A percentile compares a stretch with the other conserved stretches of the same genome.
Conservation (phyloP, 2,329 filamentous ascomycete genomes). For the Curvularia hawaiiensis region DNA sequence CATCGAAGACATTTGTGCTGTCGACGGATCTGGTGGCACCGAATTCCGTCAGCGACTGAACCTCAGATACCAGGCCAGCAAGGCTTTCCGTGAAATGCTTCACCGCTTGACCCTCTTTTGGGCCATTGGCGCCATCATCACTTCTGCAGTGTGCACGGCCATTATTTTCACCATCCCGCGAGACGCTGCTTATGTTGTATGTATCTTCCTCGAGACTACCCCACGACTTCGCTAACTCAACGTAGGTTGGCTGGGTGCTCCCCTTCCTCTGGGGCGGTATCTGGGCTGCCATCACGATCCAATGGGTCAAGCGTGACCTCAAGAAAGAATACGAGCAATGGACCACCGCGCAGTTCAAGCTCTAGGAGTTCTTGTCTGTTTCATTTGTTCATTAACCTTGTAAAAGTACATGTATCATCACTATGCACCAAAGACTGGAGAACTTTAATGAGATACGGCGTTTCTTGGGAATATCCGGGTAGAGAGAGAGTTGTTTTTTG, state of each 20-base stretch:
- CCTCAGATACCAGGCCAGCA: conserved; percentile 58
- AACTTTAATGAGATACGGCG: conserved; percentile 9
- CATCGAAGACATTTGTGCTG: conserved; percentile 60
- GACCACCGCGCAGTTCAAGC: conserved; percentile 47
- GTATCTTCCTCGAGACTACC: conserved; percentile 17
- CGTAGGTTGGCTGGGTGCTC: conserved; percentile 53
- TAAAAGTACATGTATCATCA: conserved; percentile 4
- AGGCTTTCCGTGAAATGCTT: conserved; percentile 60
- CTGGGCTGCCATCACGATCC: conserved; percentile 53
- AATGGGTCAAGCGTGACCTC: conserved; percentile 51
- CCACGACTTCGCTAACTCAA: conserved; percentile 15
- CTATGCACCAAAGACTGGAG: neutral
- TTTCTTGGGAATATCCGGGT: neutral
- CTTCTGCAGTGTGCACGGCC: conserved; percentile 50
- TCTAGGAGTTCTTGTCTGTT: conserved; percentile 20
- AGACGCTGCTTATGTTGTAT: conserved; percentile 56
- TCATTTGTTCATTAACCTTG: neutral
- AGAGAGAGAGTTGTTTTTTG: neutral
- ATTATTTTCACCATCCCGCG: conserved; percentile 55
- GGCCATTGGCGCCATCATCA: conserved; percentile 53
- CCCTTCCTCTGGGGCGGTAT: conserved; percentile 58
- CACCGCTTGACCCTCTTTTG: conserved; percentile 59
- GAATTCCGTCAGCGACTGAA: conserved; percentile 59
- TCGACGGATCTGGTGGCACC: conserved; percentile 59
- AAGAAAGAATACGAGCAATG: conserved; percentile 44